phyloP scores from a whole-genome alignment of 202 grass and related monocot species.

The Alloteropsis angusta region DNA sequence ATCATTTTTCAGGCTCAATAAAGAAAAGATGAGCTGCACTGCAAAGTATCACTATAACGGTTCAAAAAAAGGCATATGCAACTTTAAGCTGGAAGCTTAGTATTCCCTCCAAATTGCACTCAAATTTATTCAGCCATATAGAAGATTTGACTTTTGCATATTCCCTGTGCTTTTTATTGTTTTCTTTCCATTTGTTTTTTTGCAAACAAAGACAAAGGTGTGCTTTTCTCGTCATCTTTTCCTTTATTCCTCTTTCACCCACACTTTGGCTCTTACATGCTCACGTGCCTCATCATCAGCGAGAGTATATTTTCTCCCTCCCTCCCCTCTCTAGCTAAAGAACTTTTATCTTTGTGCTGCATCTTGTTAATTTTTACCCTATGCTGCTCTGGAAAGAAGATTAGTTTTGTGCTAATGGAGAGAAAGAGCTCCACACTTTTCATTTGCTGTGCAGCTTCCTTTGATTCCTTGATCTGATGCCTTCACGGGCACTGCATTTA shows the following conservation, averaged over 20 bases:
- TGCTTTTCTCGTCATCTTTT: slow-evolving; percentile 5
- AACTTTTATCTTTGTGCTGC: slow-evolving; percentile 8
- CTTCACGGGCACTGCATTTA: background rate
- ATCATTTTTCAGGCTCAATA: background rate
- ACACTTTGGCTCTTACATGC: slow-evolving; percentile 6
- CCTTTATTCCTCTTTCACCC: slow-evolving; percentile 15
- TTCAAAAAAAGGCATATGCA: background rate
- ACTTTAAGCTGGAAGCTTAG: background rate
- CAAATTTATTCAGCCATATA: background rate
- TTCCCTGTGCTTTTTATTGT: background rate
- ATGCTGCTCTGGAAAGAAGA: slow-evolving; percentile 18
- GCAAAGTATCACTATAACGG: background rate
- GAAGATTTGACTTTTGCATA: background rate
- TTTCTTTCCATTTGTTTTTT: background rate
- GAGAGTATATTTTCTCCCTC: background rate
- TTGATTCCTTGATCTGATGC: slow-evolving; percentile 21
- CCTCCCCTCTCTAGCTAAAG: background rate
- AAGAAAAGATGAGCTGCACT: background rate
- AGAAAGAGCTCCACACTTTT: slow-evolving; percentile 11
- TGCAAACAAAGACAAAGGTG: slow-evolving; percentile 11
- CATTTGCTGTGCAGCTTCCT: slow-evolving; percentile 21
- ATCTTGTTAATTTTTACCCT: background rate
- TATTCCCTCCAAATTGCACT: slow-evolving; percentile 7
- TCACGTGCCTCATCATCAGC: slow-evolving; percentile 1
- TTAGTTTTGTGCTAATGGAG: background rate